These are phyloP conservation scores for Geotrichum ghanense DNA, from an alignment of 805 yeast genomes.

Conservation along the genomic window DNA sequence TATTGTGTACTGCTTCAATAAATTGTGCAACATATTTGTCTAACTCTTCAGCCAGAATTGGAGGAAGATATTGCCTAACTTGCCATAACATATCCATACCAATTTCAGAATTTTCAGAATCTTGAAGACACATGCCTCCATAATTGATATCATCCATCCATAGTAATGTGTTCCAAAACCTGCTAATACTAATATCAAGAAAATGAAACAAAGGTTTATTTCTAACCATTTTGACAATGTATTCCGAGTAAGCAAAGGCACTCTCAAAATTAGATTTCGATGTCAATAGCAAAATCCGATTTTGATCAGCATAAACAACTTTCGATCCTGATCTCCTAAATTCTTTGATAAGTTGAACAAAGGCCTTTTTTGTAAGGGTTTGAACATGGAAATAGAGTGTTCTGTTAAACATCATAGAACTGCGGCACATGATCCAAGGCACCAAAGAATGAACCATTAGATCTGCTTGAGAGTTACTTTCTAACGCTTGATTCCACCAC, in stretches of 20 bases:
- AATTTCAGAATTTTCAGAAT: conserved; percentile 18
- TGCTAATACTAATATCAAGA: conserved; percentile 59
- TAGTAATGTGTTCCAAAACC: conserved; percentile 84
- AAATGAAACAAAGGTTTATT: conserved; percentile 73
- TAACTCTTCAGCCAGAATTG: conserved; percentile 68
- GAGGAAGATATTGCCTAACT: conserved; percentile 60
- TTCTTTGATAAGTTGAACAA: conserved; percentile 70
- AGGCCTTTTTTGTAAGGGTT: conserved; percentile 70
- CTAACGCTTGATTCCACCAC: conserved; percentile 91
- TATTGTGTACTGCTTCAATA: conserved; percentile 53
- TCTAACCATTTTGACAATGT: conserved; percentile 64
- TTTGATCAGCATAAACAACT: conserved; percentile 70
- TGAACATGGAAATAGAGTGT: conserved; percentile 78
- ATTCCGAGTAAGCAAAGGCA: conserved; percentile 85
- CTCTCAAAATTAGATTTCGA: conserved; percentile 68
- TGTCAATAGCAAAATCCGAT: conserved; percentile 62
- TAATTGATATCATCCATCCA: conserved; percentile 93
- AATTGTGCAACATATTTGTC: conserved; percentile 77
- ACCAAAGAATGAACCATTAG: conserved; percentile 70
- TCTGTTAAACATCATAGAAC: conserved; percentile 65
- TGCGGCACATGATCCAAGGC: conserved; percentile 73
- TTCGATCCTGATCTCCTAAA: conserved; percentile 69
- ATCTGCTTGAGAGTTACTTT: conserved; percentile 57
- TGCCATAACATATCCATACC: conserved; percentile 65
- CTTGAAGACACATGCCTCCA: conserved; percentile 47